phyloP scores from a whole-genome alignment of 106 monocot species.

The Allium fistulosum region DNA sequence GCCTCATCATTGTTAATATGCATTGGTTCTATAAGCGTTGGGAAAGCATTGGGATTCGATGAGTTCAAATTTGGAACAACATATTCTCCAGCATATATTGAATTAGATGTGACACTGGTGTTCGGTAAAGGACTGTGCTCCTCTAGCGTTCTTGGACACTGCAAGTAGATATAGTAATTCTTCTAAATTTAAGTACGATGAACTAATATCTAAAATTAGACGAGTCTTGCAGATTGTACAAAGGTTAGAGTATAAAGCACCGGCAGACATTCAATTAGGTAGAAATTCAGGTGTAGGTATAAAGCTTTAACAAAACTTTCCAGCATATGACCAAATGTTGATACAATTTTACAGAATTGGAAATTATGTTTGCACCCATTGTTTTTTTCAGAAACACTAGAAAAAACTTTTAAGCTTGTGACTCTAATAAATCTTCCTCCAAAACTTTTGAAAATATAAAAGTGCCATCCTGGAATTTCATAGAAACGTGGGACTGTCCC shows the following conservation, averaged over 20 bases:
- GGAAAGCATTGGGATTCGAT: slow-evolving; percentile 3
- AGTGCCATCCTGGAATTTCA: not conserved
- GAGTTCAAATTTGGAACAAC: not conserved
- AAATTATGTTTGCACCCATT: too few species aligned
- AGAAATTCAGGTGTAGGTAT: not conserved
- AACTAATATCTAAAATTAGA: not conserved
- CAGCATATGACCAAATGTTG: not conserved
- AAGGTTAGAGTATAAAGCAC: too few species aligned
- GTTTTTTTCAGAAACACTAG: too few species aligned
- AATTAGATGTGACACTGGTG: not conserved
- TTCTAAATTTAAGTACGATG: not conserved
- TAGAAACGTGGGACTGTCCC: too few species aligned
- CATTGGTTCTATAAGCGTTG: not conserved
- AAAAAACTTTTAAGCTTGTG: too few species aligned
- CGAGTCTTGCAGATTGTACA: too few species aligned
- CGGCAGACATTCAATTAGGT: not conserved
- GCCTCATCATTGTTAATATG: not conserved
- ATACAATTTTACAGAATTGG: not conserved
- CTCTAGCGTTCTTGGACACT: slow-evolving; percentile 5
- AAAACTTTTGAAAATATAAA: not conserved
- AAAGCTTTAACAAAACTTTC: not conserved
- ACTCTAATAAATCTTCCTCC: too few species aligned
- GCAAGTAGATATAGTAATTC: not conserved
- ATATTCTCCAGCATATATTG: not conserved
- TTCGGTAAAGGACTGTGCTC: not conserved